Base-by-base conservation (phyloP, 208 protist species). In the Angomonas ambiguus region DNA sequence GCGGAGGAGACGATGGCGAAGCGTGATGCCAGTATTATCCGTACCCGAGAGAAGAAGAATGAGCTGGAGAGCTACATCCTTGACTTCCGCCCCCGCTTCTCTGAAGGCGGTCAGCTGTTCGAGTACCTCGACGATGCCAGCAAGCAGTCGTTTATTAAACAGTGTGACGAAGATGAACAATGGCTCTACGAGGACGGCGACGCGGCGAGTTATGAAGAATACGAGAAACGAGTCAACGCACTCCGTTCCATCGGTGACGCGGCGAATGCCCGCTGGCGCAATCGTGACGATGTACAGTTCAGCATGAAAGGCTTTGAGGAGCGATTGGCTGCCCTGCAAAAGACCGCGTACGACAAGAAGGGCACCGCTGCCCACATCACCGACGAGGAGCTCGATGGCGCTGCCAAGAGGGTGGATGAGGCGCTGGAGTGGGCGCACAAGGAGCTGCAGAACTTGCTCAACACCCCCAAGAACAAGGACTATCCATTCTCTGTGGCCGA, bases 151-250 rank as follows among this genome's bases (percentile, higher is more conserved):
- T 97, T 97, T 61, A 41, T 89, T 49, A 53, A 71, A 51, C 62
- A 80, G 62, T 85, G 84, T 62, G 79, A 92, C 35, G 84, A 74
- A 25, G 80, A 90, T 65, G 91, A 91, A 66, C 70, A 83, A 51
- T 97, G 93, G 93, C 86, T 96, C 18, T 94, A 96, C 74, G 86
- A 87, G 3, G 93, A 97, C 16, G 93, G 93, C 56, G 82, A 93
- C 66, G 48, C 80, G 33, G 79, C 88, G 0, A 74, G 67, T 18
- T 81, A 87, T 57, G 80, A 76, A 1, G 86, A 62, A 42, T 97
- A 96, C 77, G 60, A 85, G 53, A 59, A 71, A 41, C 84, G 87
- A 55, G 74, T 96, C 18, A 60, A 77, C 55, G 80, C 72, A 20
- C 77, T 97, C n/a, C 85, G 87, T 8, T 76, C 69, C n/a, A 77